Conservation (phyloP, 495 filamentous ascomycete species). For the Hypoxylon perforatum region DNA sequence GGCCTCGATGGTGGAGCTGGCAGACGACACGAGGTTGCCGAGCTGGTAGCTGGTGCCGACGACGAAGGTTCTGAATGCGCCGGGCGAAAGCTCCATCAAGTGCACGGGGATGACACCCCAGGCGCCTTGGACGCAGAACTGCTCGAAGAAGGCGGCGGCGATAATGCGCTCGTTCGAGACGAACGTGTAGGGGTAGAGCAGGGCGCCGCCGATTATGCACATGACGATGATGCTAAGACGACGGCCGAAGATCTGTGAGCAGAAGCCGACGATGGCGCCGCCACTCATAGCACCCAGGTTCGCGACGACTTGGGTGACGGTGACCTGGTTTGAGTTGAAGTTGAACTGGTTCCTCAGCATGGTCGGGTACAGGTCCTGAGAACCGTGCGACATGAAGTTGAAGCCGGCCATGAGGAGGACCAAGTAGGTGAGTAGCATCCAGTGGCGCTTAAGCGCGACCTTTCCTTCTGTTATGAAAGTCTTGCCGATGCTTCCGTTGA, state of each 20-base stretch:
- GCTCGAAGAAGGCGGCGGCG: constrained; percentile 89
- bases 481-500: constrained; percentile 60
- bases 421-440: constrained; percentile 81
- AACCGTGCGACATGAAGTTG: constrained; percentile 95
- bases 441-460: constrained; percentile 79
- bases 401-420: constrained; percentile 90
- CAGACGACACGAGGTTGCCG: constrained; percentile 83
- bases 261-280: constrained; percentile 81
- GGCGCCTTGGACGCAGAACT: constrained; percentile 88
- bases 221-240: constrained; percentile 84
- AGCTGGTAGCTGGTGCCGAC: constrained; percentile 88
- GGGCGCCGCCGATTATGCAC: constrained; percentile 77
- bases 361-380: constrained; percentile 90
- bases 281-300: constrained; percentile 85
- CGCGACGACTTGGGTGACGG: constrained; percentile 85
- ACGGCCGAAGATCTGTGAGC: constrained; percentile 82
- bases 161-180: constrained; percentile 70
- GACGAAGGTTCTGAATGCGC: constrained; percentile 83
- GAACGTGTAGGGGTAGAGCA: constrained; percentile 86
- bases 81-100: constrained; percentile 87
- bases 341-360: constrained; percentile 82
- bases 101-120: constrained; percentile 90
- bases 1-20: constrained; percentile 84
- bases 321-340: constrained; percentile 77
- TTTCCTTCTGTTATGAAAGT: constrained; percentile 81